Conservation (phyloP, 2,329 filamentous ascomycete genomes). For the Alternaria postmessia region DNA sequence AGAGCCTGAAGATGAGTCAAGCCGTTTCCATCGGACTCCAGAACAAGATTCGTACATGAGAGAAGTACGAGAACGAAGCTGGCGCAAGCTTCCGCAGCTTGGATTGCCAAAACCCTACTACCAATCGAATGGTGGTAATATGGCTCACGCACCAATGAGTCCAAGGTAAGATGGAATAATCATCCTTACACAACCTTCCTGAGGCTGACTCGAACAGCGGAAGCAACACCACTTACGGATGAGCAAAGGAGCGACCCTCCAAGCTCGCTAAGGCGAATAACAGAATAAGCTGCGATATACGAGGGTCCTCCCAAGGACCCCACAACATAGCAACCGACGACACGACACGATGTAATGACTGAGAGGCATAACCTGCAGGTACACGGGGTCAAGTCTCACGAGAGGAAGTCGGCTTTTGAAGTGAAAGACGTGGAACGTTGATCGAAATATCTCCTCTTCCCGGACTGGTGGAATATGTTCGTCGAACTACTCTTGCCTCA, state of each 20-base stretch:
- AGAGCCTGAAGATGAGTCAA: conserved; percentile 10
- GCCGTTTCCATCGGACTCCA: conserved; percentile 19
- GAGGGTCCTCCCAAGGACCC: background rate
- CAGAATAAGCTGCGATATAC: background rate
- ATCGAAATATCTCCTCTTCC: background rate
- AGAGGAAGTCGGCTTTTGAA: background rate
- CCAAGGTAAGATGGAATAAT: conserved; percentile 15
- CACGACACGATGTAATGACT: background rate
- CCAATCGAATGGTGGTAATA: conserved; percentile 6
- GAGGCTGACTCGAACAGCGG: conserved; percentile 15
- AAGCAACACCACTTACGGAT: conserved; percentile 24
- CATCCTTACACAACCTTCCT: background rate
- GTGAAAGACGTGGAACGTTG: background rate
- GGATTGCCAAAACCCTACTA: conserved; percentile 1
- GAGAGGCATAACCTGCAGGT: background rate
- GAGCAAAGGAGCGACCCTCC: conserved; percentile 6
- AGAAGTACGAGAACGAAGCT: conserved; percentile 39
- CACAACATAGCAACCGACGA: background rate
- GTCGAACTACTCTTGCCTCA: background rate
- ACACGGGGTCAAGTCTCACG: background rate
- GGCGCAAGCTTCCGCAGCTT: conserved; percentile 24
- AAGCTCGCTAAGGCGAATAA: background rate
- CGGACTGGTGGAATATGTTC: background rate
- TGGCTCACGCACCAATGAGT: conserved; percentile 24
- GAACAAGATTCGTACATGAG: conserved; percentile 48